Evolutionary conservation across 768 basidiomycete species (phyloP).

Genomic region (Psilocybe azurescens): DNA sequence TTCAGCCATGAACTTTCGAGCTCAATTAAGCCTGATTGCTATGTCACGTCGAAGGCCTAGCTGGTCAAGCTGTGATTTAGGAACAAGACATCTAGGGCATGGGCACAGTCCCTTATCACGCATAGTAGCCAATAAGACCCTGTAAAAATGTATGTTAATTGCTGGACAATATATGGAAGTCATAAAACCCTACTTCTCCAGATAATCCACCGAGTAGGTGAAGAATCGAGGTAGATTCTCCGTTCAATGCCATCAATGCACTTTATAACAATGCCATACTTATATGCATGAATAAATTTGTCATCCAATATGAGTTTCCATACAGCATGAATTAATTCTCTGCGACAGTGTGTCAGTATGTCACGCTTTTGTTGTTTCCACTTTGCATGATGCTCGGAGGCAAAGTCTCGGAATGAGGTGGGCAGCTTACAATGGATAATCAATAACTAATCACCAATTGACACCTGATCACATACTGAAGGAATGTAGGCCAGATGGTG

Average conservation of each 20-base stretch:
- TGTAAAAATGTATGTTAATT: slow-evolving; percentile 17
- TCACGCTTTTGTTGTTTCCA: slow-evolving; percentile 16
- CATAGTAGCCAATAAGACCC: too few species aligned
- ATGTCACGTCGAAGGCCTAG: slow-evolving; percentile 34
- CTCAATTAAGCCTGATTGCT: slow-evolving; percentile 2
- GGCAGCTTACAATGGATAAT: slow-evolving; percentile 16
- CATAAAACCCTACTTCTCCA: slow-evolving; percentile 39
- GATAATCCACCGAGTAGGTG: slow-evolving; percentile 44
- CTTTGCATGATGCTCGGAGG: slow-evolving; percentile 28
- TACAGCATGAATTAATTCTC: slow-evolving; percentile 34
- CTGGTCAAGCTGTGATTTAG: slow-evolving; percentile 30
- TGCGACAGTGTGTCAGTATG: slow-evolving; percentile 36
- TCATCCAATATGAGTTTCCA: slow-evolving; percentile 34
- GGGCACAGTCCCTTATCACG: slow-evolving; percentile 41
- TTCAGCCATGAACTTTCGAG: slow-evolving; percentile 16
- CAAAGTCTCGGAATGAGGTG: slow-evolving; percentile 13
- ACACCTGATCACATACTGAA: slow-evolving; percentile 6
- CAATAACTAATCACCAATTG: not conserved
- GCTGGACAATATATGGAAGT: not conserved
- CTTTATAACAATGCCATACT: slow-evolving; percentile 34
- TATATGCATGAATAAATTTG: slow-evolving; percentile 37
- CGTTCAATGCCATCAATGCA: slow-evolving; percentile 36
- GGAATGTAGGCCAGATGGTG: slow-evolving; percentile 51
- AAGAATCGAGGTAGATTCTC: slow-evolving; percentile 37
- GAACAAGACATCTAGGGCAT: slow-evolving; percentile 40